These are phyloP conservation scores for Linnemannia schmuckeri DNA, from an alignment of 192 early-diverging fungal genomes.

Conservation along the genomic window DNA sequence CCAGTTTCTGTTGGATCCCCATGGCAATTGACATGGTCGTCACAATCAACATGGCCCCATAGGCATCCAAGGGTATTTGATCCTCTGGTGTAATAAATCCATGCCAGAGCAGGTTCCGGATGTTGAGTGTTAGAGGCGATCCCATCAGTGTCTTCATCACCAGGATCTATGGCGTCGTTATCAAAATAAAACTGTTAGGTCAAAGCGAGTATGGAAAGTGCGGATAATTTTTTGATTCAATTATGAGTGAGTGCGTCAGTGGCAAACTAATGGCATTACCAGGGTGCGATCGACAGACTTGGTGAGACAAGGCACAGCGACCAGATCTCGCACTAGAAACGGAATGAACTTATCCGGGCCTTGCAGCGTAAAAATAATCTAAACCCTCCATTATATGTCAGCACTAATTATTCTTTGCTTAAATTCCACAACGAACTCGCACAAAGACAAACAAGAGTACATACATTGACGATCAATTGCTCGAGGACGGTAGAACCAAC, in stretches of 20 bases:
- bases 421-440: background rate
- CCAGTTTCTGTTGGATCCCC: background rate
- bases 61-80: conserved; percentile 36
- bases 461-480: conserved; percentile 45
- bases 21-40: conserved; percentile 37
- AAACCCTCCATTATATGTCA: background rate
- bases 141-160: conserved; percentile 35
- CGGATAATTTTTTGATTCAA: too few relatives aligned
- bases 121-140: conserved; percentile 42
- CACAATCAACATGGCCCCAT: conserved; percentile 43
- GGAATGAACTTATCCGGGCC: conserved; percentile 43
- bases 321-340: conserved; percentile 31
- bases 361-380: conserved; percentile 34
- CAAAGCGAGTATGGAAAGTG: background rate
- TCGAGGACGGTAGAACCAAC: conserved; percentile 48
- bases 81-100: conserved; percentile 44
- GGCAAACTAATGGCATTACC: conserved; percentile 5
- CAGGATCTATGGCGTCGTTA: conserved; percentile 14
- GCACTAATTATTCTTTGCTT: background rate
- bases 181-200: background rate
- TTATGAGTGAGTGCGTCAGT: too few relatives aligned
- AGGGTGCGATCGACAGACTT: conserved; percentile 19
- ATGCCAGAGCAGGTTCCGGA: conserved; percentile 53
- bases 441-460: background rate
- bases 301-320: conserved; percentile 30